Base-by-base conservation (phyloP, 768 basidiomycete species). In the Pholiota microspora region DNA sequence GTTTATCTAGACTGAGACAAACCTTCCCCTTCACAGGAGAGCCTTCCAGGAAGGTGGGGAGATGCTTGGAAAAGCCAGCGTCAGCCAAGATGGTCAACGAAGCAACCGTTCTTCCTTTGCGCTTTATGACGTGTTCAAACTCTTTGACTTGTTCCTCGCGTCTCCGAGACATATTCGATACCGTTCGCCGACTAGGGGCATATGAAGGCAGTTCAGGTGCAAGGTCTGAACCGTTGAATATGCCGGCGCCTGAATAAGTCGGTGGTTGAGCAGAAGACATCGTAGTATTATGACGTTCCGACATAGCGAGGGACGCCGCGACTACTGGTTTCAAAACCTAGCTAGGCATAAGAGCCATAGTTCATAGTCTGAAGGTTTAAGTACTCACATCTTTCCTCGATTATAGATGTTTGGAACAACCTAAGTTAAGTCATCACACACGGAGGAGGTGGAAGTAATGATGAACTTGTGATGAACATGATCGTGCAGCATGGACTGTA, bases 71-170 rank as follows among this genome's bases (percentile, higher is more conserved):
- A 18, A 69, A 64, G 12, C 63, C 64, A 23, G 74, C 68, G 28
- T 80, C 75, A 60, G 78, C 81, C 45, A 67, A 67, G 16, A 84
- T 62, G 7, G 69, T 68, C 42, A 86, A 65, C 25, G 71, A 68
- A n/a, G 80, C 72, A 77, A 80, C 80, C 8, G 71, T 59, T 31
- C 78, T 74, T 29, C 64, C 69, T 44, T 69, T 68, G 31, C 60
- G 53, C 28, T 61, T 68, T 16, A 65, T 51, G n/a, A 62, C 61
- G 53, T 60, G 64, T 12, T 55, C 58, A 49, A 76, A 71, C 16
- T 69, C 61, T 55, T 67, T 71, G 12, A 57, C 53, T 42, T 54
- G 52, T 7, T 52, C 53, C 23, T 54, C 49, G 34, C 49, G 48
- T 23, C 47, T 27, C 25, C 44, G 29, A 16, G 31, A 29, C 28